These are phyloP conservation scores for Entamoeba histolytica DNA, from an alignment of 208 protist species.

Conservation along the genomic window DNA sequence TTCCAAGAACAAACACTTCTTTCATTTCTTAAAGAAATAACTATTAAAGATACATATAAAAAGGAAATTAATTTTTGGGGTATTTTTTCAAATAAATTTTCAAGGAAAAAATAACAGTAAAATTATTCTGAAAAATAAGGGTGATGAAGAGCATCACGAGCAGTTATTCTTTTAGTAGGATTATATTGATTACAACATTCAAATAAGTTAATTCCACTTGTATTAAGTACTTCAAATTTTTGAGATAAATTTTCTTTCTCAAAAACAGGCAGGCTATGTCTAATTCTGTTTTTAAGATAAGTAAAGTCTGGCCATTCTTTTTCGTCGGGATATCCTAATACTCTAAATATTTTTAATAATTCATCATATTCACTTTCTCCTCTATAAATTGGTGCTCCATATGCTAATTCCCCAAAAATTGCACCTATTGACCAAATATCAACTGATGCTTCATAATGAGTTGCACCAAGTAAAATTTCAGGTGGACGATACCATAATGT, in stretches of 20 bases:
- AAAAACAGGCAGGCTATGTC: too few species aligned
- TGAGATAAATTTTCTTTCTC: too few species aligned
- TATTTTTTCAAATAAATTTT: too few species aligned
- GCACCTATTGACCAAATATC: slow-evolving; percentile 97
- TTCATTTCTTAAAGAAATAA: neutral
- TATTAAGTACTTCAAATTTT: neutral
- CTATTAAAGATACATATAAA: too few species aligned
- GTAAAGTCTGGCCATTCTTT: slow-evolving; percentile 27
- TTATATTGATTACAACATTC: slow-evolving; percentile 18
- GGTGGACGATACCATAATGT: slow-evolving; percentile 98
- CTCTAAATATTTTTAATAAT: slow-evolving; percentile 31
- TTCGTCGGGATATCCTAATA: slow-evolving; percentile 26
- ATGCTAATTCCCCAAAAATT: slow-evolving; percentile 88
- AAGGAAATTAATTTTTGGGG: too few species aligned
- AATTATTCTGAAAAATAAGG: slow-evolving; percentile 15
- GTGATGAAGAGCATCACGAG: slow-evolving; percentile 30
- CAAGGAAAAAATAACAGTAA: neutral
- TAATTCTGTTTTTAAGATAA: neutral
- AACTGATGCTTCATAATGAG: slow-evolving; percentile 82
- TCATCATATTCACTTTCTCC: slow-evolving; percentile 31
- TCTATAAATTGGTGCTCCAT: slow-evolving; percentile 12
- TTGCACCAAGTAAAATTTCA: slow-evolving; percentile 90
- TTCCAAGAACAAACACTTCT: neutral
- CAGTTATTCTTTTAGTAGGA: slow-evolving; percentile 34
- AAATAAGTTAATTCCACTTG: neutral